Evolutionary conservation across 1,139 yeast genomes (phyloP), one percentile per base, ranked within the genome.

Genomic region (Trichomonascaceae sp.): DNA sequence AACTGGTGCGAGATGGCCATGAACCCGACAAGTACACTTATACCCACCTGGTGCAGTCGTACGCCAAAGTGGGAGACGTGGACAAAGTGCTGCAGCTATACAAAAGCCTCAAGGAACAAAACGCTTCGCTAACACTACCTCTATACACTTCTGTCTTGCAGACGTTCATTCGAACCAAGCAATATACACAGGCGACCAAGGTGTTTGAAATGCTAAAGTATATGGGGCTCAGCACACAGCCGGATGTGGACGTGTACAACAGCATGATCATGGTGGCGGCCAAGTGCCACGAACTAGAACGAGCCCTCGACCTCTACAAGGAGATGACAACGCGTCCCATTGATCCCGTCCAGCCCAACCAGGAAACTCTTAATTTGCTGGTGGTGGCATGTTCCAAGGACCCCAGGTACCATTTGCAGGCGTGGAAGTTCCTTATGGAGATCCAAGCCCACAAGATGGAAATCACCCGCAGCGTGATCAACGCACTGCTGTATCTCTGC

Each of bases 201-300:
- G 64, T 81, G 1, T 89, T 89, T 52, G 89, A 79, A 46, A 72
- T 84, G 42, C 76, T 89, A 85, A 87, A 84, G 52, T 87, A 81
- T 51, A 56, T 78, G 42, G 74, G 92, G 1, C 51, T 64, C 4
- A 57, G 60, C 22, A 71, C 82, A 2, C 69, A 70, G 34, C 96
- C 97, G 0, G 78, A 74, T 33, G 52, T 71, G 0, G 57, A 62
- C 15, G 72, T 84, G 1, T 89, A 84, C 54, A 75, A 76, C 39
- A 71, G 79, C 13, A 70, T 85, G 58, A 69, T 87, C 16, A 65
- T 74, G 5, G 65, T 84, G 1, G 74, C 82, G 39, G 70, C 76
- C 4, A 69, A 70, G 42, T 66, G 71, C 37, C 63, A 70, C 37
- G 70, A 80, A 37, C 61, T 79, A 11, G 89, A 84, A 41, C 72